A percentile compares a stretch with the other conserved stretches of the same genome.
Evolutionary conservation across 2,329 filamentous ascomycete species (phyloP).

Genomic region (Ophiostoma sp.): DNA sequence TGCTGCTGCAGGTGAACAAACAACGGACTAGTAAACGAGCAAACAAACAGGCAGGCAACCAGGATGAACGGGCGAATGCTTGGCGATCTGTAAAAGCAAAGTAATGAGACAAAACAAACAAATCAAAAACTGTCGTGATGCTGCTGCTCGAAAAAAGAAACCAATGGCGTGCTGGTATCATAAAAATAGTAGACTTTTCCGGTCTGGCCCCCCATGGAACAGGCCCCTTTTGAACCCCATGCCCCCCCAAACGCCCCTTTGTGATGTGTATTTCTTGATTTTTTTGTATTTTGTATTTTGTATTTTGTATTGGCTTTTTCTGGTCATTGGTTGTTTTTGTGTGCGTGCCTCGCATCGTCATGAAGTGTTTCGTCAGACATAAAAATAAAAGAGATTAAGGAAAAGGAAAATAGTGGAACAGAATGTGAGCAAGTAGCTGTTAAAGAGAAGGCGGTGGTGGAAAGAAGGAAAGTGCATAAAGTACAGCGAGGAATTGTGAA

Average conservation of each 20-base stretch:
- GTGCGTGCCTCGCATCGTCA: not conserved
- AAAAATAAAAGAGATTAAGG: not conserved
- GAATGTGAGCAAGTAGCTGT: not conserved
- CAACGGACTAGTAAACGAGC: too few species aligned
- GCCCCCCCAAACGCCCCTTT: not conserved
- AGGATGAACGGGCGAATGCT: too few species aligned
- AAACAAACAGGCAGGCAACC: too few species aligned
- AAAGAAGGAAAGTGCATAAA: not conserved
- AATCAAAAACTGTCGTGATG: too few species aligned
- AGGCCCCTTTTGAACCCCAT: not conserved
- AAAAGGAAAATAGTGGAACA: not conserved
- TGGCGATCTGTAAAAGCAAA: not conserved
- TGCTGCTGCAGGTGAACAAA: not conserved
- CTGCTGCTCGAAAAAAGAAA: not conserved
- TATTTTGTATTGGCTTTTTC: not conserved
- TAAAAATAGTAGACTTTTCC: conserved; percentile 1
- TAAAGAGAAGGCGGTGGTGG: too few species aligned
- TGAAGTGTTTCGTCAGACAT: not conserved
- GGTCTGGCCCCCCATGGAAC: not conserved
- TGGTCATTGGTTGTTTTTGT: not conserved
- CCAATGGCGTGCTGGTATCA: not conserved
- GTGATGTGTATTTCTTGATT: not conserved
- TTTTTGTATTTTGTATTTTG: not conserved
- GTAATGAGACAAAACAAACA: not conserved
- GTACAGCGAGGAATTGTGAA: not conserved